Conservation (phyloP, 177 flowering plant species). For the Tripterygium wilfordii region DNA sequence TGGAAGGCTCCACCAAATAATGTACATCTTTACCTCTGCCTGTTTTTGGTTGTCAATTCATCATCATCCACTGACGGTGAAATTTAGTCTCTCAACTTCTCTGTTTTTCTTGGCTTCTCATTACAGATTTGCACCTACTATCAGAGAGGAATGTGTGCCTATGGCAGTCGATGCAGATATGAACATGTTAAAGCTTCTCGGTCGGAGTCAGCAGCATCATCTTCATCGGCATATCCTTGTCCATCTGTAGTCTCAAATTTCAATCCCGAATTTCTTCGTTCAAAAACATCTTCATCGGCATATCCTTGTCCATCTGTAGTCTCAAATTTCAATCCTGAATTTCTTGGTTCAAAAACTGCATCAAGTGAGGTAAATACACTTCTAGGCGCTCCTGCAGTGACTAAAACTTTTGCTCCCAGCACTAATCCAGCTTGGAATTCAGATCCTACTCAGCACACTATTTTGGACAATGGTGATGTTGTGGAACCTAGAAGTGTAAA, state of each 20-base stretch:
- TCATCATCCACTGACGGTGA: no score
- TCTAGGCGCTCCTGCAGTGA: conserved; percentile 19
- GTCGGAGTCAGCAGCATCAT: conserved; percentile 30
- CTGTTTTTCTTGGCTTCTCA: neutral
- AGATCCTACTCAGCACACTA: conserved; percentile 18
- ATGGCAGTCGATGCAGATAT: conserved; percentile 90
- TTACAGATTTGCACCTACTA: conserved; percentile 81
- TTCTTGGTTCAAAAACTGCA: conserved; percentile 15
- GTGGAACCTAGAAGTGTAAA: conserved; percentile 19
- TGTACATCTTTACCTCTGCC: conserved; percentile 23
- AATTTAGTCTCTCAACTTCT: no score
- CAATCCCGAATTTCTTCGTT: conserved; percentile 14
- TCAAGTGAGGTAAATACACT: conserved; percentile 7
- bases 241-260: conserved; percentile 22
- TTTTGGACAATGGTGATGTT: conserved; percentile 19
- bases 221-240: conserved; percentile 39
- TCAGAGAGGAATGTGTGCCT: conserved; percentile 83
- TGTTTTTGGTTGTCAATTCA: neutral
- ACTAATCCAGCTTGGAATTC: conserved; percentile 35
- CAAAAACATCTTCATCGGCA: conserved; percentile 45
- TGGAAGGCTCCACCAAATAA: conserved; percentile 77
- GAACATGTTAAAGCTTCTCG: conserved; percentile 75
- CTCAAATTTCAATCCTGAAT: conserved; percentile 19
- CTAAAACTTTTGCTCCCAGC: conserved; percentile 27
- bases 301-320: conserved; percentile 17